These are phyloP conservation scores for Dissoconium aciculare DNA, from an alignment of 2,329 filamentous ascomycete species.

Conservation along the genomic window DNA sequence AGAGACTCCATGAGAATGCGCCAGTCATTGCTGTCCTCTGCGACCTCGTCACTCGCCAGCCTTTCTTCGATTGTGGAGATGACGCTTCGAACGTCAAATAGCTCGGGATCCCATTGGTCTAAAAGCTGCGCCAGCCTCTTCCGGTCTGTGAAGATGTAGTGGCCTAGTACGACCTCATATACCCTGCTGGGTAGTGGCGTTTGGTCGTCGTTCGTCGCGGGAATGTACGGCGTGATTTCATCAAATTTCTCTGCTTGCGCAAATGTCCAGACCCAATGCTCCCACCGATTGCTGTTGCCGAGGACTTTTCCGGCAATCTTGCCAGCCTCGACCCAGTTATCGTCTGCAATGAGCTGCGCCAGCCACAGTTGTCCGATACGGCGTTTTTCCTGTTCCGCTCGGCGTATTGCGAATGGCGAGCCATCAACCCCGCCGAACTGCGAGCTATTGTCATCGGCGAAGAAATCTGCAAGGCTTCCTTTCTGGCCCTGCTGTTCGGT, in stretches of 20 bases:
- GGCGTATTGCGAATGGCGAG: constrained; percentile 36
- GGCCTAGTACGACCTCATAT: constrained; percentile 76
- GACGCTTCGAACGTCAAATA: constrained; percentile 67
- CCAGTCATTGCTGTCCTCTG: constrained; percentile 74
- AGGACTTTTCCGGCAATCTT: constrained; percentile 71
- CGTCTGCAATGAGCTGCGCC: constrained; percentile 60
- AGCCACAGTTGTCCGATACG: constrained; percentile 90
- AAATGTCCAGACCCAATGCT: constrained; percentile 91
- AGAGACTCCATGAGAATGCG: constrained; percentile 74
- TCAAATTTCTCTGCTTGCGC: constrained; percentile 74
- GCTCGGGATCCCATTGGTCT: constrained; percentile 66
- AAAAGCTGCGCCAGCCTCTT: constrained; percentile 62
- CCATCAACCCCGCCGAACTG: constrained; percentile 23
- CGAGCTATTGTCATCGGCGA: constrained; percentile 47
- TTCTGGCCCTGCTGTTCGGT: constrained; percentile 14
- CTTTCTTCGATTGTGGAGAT: constrained; percentile 69
- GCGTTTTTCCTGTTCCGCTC: constrained; percentile 72
- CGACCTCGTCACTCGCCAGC: constrained; percentile 49
- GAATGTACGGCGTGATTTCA: constrained; percentile 75
- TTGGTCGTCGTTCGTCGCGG: constrained; percentile 52
- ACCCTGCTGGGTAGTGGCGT: constrained; percentile 60
- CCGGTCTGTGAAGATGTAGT: constrained; percentile 72
- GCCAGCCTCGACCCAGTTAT: constrained; percentile 65
- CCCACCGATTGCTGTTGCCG: constrained; percentile 67
- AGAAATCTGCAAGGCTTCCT: constrained; percentile 27